phyloP scores from a whole-genome alignment of 345 rosid genomes.

The Durio zibethinus region DNA sequence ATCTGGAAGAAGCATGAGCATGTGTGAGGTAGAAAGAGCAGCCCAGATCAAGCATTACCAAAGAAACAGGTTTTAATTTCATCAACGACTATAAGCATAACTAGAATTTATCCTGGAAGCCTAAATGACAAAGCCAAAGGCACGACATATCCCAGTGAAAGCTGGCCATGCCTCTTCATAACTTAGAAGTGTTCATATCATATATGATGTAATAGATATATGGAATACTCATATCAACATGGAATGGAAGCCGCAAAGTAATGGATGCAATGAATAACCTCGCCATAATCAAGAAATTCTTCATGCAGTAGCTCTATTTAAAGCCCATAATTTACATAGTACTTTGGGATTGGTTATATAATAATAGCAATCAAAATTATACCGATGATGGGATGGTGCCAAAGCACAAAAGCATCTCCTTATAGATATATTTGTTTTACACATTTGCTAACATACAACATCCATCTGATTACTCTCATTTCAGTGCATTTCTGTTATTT shows the following conservation, averaged over 20 bases:
- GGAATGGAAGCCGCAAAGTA: neutral
- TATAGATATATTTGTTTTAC: neutral
- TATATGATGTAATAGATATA: neutral
- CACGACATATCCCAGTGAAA: neutral
- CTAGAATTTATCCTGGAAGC: constrained; percentile 1
- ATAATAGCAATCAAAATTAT: neutral
- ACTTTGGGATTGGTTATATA: neutral
- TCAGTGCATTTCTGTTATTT: neutral
- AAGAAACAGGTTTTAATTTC: neutral
- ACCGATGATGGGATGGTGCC: neutral
- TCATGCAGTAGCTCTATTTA: neutral
- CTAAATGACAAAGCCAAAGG: neutral
- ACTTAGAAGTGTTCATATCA: neutral
- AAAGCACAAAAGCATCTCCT: neutral
- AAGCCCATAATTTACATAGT: neutral
- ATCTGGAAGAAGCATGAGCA: constrained; percentile 41
- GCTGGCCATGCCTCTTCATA: neutral
- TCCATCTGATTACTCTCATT: constrained; percentile 11
- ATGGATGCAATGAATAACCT: neutral
- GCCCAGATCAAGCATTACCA: neutral
- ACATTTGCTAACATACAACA: neutral
- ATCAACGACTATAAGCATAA: neutral
- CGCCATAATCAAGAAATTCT: neutral
- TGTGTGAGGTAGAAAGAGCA: neutral
- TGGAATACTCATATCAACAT: neutral